phyloP scores from a whole-genome alignment of 1,284 basidiomycete species.

The Puccinia novopanici region DNA sequence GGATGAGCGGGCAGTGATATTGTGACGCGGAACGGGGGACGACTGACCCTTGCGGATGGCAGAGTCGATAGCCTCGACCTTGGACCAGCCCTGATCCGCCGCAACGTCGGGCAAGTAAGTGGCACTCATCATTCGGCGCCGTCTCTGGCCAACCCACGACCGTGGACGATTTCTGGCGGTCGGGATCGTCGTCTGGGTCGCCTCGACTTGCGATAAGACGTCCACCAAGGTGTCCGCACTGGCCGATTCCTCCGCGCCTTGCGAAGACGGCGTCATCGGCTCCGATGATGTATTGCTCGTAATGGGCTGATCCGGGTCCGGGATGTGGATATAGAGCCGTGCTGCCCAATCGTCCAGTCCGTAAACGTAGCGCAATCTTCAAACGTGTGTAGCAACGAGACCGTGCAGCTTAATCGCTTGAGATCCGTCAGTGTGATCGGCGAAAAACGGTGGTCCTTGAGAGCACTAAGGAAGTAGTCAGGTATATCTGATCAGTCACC shows the following conservation, averaged over 20 bases:
- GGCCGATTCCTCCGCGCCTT: background rate
- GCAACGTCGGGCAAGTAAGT: slow-evolving; percentile 95
- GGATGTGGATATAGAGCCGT: slow-evolving; percentile 90
- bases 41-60: slow-evolving; percentile 89
- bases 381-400: slow-evolving; percentile 90
- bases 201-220: slow-evolving; percentile 10
- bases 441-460: slow-evolving; percentile 64
- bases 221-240: slow-evolving; percentile 22
- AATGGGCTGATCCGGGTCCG: slow-evolving; percentile 70
- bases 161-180: slow-evolving; percentile 45
- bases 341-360: slow-evolving; percentile 86
- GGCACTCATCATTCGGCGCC: slow-evolving; percentile 71
- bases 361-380: slow-evolving; percentile 80
- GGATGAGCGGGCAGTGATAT: background rate
- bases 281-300: slow-evolving; percentile 60
- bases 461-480: slow-evolving; percentile 58
- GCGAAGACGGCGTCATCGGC: slow-evolving; percentile 71
- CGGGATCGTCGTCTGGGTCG: background rate
- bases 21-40: background rate
- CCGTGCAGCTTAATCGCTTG: slow-evolving; percentile 76
- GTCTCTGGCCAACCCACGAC: slow-evolving; percentile 61
- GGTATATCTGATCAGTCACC: background rate
- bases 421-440: slow-evolving; percentile 76
- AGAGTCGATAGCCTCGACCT: slow-evolving; percentile 81
- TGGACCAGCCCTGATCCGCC: slow-evolving; percentile 88